phyloP scores from a whole-genome alignment of 371 early-diverging fungal genomes.

The Mortierella sp. region DNA sequence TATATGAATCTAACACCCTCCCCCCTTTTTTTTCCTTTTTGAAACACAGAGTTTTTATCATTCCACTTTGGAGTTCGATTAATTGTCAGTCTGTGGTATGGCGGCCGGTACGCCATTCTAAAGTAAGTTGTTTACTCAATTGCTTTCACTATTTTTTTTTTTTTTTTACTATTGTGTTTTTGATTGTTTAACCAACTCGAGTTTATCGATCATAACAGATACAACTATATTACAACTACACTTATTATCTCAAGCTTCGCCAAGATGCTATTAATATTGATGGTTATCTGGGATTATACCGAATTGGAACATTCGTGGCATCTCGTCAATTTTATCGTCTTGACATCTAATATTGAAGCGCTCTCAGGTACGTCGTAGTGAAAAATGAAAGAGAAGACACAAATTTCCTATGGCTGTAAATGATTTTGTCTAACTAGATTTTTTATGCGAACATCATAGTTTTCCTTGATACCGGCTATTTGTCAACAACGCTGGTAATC shows the following conservation, averaged over 20 bases:
- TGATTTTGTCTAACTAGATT: too few relatives aligned
- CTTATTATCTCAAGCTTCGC: constrained; percentile 91
- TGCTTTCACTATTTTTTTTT: background rate
- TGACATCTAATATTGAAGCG: constrained; percentile 90
- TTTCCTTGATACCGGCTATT: constrained; percentile 64
- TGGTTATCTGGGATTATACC: constrained; percentile 96
- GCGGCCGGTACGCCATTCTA: constrained; percentile 52
- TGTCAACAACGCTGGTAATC: constrained; percentile 62
- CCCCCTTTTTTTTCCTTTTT: background rate
- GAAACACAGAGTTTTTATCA: constrained; percentile 44
- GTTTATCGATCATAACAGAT: constrained; percentile 43
- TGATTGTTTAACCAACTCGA: background rate
- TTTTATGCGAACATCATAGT: constrained; percentile 48
- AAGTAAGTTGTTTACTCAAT: constrained; percentile 28
- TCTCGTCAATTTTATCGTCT: constrained; percentile 79
- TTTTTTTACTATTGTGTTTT: background rate
- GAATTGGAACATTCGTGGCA: constrained; percentile 87
- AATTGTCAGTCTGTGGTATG: constrained; percentile 48
- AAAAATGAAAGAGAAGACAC: background rate
- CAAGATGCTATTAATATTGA: constrained; percentile 88
- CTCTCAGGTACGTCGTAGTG: constrained; percentile 71
- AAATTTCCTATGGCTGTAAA: background rate
- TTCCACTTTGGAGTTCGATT: constrained; percentile 55
- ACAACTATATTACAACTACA: constrained; percentile 80
- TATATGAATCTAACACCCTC: background rate